A percentile compares a stretch with the other conserved stretches of the same genome.
Evolutionary conservation across 495 filamentous ascomycete species (phyloP).

Genomic region (Bryoglossum gracile): DNA sequence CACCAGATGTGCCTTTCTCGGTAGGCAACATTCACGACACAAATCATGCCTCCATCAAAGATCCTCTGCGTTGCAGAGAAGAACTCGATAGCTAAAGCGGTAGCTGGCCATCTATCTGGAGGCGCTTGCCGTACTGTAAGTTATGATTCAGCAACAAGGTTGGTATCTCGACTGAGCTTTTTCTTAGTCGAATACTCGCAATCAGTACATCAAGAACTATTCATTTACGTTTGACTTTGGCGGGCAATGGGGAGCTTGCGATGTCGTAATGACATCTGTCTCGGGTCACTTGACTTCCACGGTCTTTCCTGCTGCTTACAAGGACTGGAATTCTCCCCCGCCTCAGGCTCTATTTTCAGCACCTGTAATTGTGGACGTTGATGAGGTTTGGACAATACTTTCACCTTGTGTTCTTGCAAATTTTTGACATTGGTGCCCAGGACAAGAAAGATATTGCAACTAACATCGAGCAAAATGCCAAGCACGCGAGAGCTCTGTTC

Average conservation of each 20-base stretch:
- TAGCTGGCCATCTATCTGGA: constrained; percentile 79
- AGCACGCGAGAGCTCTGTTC: constrained; percentile 60
- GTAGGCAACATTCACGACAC: neutral
- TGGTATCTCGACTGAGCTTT: constrained; percentile 27
- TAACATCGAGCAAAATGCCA: constrained; percentile 77
- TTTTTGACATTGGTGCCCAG: constrained; percentile 31
- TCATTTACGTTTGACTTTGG: constrained; percentile 83
- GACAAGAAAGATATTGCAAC: constrained; percentile 72
- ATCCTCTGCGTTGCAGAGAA: constrained; percentile 94
- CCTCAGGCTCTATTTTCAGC: constrained; percentile 79
- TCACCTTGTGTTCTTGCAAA: neutral
- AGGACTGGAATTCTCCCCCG: constrained; percentile 69
- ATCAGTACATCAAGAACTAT: constrained; percentile 88
- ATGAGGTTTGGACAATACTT: constrained; percentile 41
- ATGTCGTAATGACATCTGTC: constrained; percentile 89
- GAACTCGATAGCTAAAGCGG: constrained; percentile 90
- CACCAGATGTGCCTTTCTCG: neutral
- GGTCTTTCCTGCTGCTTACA: constrained; percentile 62
- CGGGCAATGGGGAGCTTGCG: constrained; percentile 68
- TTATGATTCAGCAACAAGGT: constrained; percentile 19
- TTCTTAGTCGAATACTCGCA: constrained; percentile 48
- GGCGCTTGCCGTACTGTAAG: constrained; percentile 63
- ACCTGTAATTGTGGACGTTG: constrained; percentile 57
- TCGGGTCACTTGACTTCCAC: constrained; percentile 70
- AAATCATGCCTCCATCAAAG: constrained; percentile 22